phyloP scores from a whole-genome alignment of 129 eudicot species.

The Flaveria sonorensis region DNA sequence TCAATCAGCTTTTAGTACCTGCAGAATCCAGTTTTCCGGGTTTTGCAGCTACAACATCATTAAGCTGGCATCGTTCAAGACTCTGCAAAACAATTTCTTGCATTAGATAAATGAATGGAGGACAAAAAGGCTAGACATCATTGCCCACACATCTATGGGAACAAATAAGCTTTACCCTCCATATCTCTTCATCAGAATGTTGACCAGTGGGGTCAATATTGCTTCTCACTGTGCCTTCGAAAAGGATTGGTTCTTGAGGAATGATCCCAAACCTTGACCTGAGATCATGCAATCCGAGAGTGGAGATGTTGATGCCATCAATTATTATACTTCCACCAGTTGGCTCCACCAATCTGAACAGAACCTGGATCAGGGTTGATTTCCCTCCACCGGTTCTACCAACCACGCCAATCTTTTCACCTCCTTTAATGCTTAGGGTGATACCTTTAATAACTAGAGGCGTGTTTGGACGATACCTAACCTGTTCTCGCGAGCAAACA shows the following conservation, averaged over 20 bases:
- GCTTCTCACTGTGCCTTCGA: slow-evolving; percentile 83
- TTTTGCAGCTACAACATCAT: slow-evolving; percentile 68
- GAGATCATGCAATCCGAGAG: slow-evolving; percentile 78
- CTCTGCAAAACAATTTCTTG: slow-evolving; percentile 44
- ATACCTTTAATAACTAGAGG: slow-evolving; percentile 80
- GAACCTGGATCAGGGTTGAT: slow-evolving; percentile 75
- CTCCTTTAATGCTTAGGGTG: slow-evolving; percentile 55
- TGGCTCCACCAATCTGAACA: slow-evolving; percentile 82
- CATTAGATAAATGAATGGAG: neutral
- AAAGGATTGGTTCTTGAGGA: slow-evolving; percentile 90
- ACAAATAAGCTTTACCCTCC: slow-evolving; percentile 59
- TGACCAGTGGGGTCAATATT: slow-evolving; percentile 71
- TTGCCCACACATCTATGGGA: neutral
- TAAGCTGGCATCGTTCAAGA: slow-evolving; percentile 77
- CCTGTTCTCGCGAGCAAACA: slow-evolving; percentile 42
- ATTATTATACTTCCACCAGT: slow-evolving; percentile 61
- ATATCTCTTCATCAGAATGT: slow-evolving; percentile 71
- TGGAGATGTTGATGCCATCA: slow-evolving; percentile 68
- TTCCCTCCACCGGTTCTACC: slow-evolving; percentile 95
- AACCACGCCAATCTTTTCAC: slow-evolving; percentile 86
- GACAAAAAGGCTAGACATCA: neutral
- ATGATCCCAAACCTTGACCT: slow-evolving; percentile 84
- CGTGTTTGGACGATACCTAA: slow-evolving; percentile 61
- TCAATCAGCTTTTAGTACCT: slow-evolving; percentile 42
- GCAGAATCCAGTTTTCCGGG: slow-evolving; percentile 62